These are phyloP conservation scores for Crithidia sp. DNA, from an alignment of 208 protist genomes.

Conservation along the genomic window DNA sequence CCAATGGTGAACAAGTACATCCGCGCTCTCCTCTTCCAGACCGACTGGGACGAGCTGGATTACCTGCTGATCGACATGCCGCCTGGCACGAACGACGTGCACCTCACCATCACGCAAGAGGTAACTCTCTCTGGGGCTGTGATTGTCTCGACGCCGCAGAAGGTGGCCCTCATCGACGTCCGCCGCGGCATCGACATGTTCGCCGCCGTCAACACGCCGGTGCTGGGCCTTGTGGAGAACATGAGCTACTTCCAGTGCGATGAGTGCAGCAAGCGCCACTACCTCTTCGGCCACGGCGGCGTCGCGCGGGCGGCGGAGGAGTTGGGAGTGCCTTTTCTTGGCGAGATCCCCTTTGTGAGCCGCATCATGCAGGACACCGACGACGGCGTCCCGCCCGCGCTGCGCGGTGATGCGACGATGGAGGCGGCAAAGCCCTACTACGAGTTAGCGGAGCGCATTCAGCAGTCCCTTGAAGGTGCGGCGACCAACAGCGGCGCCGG, in stretches of 20 bases:
- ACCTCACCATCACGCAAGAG: slow-evolving; percentile 92
- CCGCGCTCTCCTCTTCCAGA: slow-evolving; percentile 87
- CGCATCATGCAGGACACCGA: slow-evolving; percentile 93
- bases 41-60: slow-evolving; percentile 93
- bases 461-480: slow-evolving; percentile 27
- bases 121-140: slow-evolving; percentile 93
- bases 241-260: slow-evolving; percentile 98
- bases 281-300: slow-evolving; percentile 94
- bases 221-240: slow-evolving; percentile 97
- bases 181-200: slow-evolving; percentile 95
- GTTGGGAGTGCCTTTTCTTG: slow-evolving; percentile 90
- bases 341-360: slow-evolving; percentile 92
- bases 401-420: slow-evolving; percentile 73
- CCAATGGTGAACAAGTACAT: slow-evolving; percentile 94
- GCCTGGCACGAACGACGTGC: slow-evolving; percentile 93
- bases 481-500: not conserved
- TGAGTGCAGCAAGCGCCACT: slow-evolving; percentile 82
- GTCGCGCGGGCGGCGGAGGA: slow-evolving; percentile 87
- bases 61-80: slow-evolving; percentile 94
- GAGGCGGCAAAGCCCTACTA: slow-evolving; percentile 86
- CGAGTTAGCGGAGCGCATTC: slow-evolving; percentile 64
- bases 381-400: slow-evolving; percentile 89
- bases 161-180: slow-evolving; percentile 94
- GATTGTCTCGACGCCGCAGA: slow-evolving; percentile 97
- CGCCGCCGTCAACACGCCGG: slow-evolving; percentile 94